These are phyloP conservation scores for Arachnomyces sp. DNA, from an alignment of 2,329 filamentous ascomycete species.

Conservation along the genomic window DNA sequence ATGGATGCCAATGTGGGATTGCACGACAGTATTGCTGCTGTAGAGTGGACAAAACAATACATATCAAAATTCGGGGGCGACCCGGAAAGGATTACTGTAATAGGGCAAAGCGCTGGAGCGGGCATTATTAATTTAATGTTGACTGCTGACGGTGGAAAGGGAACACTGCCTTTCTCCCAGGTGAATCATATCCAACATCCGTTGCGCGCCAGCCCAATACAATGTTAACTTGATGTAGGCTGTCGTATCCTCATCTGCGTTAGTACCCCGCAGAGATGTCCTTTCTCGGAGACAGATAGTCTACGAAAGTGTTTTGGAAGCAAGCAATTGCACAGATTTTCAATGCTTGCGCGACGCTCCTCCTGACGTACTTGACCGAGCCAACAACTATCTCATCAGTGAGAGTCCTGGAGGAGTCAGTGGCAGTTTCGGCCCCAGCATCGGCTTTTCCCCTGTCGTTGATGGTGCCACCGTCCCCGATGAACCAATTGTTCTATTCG, in stretches of 20 bases:
- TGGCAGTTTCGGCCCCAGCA: constrained; percentile 5
- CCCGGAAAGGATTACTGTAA: constrained; percentile 39
- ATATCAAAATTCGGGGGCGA: constrained; percentile 44
- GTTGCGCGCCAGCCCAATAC: no score
- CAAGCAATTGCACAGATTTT: constrained; percentile 3
- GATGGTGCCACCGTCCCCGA: constrained; percentile 2
- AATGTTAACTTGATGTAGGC: not conserved
- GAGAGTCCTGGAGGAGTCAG: not conserved
- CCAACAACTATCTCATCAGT: constrained; percentile 3
- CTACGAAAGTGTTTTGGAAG: not conserved
- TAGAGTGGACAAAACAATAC: constrained; percentile 39
- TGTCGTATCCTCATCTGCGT: constrained; percentile 2
- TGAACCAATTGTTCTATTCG: not conserved
- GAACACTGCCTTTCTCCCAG: constrained; percentile 2
- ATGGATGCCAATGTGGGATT: constrained; percentile 7
- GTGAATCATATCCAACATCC: not conserved
- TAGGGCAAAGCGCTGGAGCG: constrained; percentile 46
- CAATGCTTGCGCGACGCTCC: not conserved
- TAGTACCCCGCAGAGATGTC: not conserved
- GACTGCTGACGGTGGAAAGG: constrained; percentile 11
- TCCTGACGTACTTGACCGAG: not conserved
- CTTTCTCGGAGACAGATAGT: not conserved
- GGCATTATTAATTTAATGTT: constrained; percentile 50
- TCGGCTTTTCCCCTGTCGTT: constrained; percentile 6
- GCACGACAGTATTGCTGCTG: constrained; percentile 2